Evolutionary conservation across 148 eudicot species (phyloP).

Genomic region (Agrostemma githago): DNA sequence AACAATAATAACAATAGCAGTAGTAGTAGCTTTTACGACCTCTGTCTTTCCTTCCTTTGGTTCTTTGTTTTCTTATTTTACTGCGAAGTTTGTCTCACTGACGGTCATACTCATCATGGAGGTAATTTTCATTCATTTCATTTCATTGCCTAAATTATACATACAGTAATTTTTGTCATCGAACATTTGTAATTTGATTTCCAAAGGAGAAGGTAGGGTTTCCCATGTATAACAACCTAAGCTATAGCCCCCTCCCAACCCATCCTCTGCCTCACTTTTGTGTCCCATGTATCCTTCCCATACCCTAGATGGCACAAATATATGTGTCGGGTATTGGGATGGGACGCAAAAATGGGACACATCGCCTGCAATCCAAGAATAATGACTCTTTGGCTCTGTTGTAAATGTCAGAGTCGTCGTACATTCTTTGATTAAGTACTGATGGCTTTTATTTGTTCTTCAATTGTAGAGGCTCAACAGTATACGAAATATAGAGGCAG

Average conservation of each 20-base stretch:
- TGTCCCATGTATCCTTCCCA: too few relatives aligned
- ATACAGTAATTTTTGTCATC: too few relatives aligned
- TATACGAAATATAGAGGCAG: constrained; percentile 31
- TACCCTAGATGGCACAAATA: too few relatives aligned
- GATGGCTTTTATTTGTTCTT: neutral
- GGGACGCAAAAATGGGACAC: too few relatives aligned
- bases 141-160: too few relatives aligned
- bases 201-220: too few relatives aligned
- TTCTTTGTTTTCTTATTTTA: constrained; percentile 52
- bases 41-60: constrained; percentile 57
- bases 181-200: too few relatives aligned
- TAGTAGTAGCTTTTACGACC: constrained; percentile 35
- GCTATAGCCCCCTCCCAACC: too few relatives aligned
- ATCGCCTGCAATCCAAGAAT: neutral
- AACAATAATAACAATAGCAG: too few relatives aligned
- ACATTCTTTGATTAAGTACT: neutral
- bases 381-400: neutral
- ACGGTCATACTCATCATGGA: constrained; percentile 33
- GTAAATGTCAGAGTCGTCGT: neutral
- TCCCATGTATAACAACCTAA: too few relatives aligned
- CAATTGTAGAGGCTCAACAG: constrained; percentile 33
- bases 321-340: too few relatives aligned
- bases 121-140: constrained; percentile 29
- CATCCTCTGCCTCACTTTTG: too few relatives aligned
- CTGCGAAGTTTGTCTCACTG: constrained; percentile 53